Conservation (phyloP, 495 filamentous ascomycete species). For the Stereocaulon alpinum region DNA sequence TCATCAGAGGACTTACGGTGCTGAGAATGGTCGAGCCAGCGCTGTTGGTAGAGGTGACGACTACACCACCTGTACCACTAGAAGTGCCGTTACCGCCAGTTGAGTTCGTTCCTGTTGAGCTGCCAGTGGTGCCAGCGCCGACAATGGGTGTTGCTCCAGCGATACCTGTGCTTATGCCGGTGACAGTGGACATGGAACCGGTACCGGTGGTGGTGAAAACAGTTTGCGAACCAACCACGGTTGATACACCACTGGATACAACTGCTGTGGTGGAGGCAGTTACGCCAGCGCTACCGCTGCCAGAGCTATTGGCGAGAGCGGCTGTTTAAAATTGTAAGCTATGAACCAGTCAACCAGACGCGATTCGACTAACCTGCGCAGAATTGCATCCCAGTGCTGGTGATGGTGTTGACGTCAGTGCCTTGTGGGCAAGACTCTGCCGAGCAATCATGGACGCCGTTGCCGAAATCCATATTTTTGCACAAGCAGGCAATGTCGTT, state of each 20-base stretch:
- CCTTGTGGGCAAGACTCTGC: constrained; percentile 45
- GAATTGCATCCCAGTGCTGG: constrained; percentile 19
- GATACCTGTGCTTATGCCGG: no score
- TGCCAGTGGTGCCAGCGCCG: constrained; percentile 22
- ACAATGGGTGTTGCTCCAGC: background rate
- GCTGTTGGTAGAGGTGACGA: constrained; percentile 20
- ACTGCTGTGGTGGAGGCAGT: constrained; percentile 23
- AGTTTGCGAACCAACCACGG: constrained; percentile 20
- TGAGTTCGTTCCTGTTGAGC: constrained; percentile 13
- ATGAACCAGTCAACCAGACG: constrained; percentile 19
- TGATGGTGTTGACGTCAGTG: constrained; percentile 15
- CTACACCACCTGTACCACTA: constrained; percentile 7
- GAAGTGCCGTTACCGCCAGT: background rate
- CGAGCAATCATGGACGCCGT: constrained; percentile 74
- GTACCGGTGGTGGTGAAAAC: background rate
- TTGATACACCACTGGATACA: constrained; percentile 28
- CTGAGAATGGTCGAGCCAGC: constrained; percentile 9
- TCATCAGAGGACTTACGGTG: background rate
- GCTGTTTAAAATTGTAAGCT: constrained; percentile 20
- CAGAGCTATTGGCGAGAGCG: constrained; percentile 2
- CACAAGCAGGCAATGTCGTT: constrained; percentile 61
- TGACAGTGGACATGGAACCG: no score
- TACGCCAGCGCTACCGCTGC: constrained; percentile 19
- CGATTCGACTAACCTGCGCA: constrained; percentile 25
- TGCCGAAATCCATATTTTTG: constrained; percentile 53